A percentile compares a stretch with the other conserved stretches of the same genome.
These are phyloP conservation scores for Asterochloris sp. DNA, from an alignment of 139 green algal genomes.

Conservation along the genomic window DNA sequence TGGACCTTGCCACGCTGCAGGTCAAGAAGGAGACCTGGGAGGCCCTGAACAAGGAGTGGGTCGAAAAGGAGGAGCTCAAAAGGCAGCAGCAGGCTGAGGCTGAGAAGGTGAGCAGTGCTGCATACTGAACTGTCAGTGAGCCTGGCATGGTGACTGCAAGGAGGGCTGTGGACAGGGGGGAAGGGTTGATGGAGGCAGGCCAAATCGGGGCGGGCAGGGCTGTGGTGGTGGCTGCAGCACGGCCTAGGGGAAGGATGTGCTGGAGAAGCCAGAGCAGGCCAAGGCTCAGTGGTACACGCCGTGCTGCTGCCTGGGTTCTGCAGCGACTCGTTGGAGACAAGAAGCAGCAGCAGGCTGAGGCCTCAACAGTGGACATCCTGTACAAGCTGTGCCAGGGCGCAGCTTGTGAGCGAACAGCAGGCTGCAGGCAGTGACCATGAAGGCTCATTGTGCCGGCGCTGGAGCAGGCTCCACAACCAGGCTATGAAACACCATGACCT, in stretches of 20 bases:
- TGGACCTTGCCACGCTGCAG: slow-evolving; percentile 14
- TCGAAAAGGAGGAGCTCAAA: slow-evolving; percentile 36
- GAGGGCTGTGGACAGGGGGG: background rate
- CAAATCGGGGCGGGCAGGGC: background rate
- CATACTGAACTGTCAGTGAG: background rate
- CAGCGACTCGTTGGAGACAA: too few species aligned
- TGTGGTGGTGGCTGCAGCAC: background rate
- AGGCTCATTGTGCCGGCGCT: too few species aligned
- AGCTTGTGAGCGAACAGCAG: too few species aligned
- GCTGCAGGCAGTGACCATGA: too few species aligned
- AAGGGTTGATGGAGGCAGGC: too few species aligned
- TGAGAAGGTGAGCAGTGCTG: background rate
- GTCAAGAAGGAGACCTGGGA: slow-evolving; percentile 39
- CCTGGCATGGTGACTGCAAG: background rate
- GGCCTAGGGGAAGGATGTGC: background rate
- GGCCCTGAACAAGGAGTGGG: slow-evolving; percentile 38
- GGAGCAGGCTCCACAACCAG: too few species aligned
- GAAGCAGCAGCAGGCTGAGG: too few species aligned
- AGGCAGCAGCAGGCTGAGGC: slow-evolving; percentile 13
- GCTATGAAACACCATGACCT: too few species aligned
- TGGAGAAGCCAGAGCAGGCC: background rate
- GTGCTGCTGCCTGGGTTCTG: too few species aligned
- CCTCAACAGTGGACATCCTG: too few species aligned
- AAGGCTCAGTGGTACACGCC: background rate
- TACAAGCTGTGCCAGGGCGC: too few species aligned